Percentiles rank a stretch among this genome's conserved stretches.
These are phyloP conservation scores for Phytophthora melonis DNA, from an alignment of 352 stramenopile genomes.

Conservation along the genomic window DNA sequence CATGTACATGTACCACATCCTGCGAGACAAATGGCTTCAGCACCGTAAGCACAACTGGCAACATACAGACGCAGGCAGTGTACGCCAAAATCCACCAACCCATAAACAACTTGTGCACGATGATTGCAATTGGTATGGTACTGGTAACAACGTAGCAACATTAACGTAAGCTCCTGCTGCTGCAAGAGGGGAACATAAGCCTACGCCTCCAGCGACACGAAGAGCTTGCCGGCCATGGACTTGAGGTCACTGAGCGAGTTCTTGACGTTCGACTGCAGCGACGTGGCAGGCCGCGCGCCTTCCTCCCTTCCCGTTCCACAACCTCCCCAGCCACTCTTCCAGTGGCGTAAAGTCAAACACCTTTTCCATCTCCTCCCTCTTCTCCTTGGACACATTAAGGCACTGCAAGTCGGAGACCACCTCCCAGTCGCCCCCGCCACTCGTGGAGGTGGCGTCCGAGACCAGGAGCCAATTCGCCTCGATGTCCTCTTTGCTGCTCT, in stretches of 20 bases:
- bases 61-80: neutral
- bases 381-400: constrained; percentile 65
- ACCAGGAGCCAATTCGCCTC: constrained; percentile 87
- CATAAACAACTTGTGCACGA: constrained; percentile 13
- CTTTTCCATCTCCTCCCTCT: constrained; percentile 67
- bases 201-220: constrained; percentile 52
- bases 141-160: neutral
- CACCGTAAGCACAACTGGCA: neutral
- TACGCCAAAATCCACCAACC: neutral
- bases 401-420: constrained; percentile 74
- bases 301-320: constrained; percentile 57
- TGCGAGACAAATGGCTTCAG: constrained; percentile 6
- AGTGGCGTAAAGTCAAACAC: constrained; percentile 66
- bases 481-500: constrained; percentile 80
- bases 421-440: constrained; percentile 68
- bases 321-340: constrained; percentile 71
- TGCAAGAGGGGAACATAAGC: neutral
- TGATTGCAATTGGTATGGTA: constrained; percentile 26
- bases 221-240: constrained; percentile 64
- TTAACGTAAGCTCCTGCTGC: constrained; percentile 4
- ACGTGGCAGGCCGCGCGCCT: constrained; percentile 28
- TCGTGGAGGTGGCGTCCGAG: constrained; percentile 66
- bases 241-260: constrained; percentile 69
- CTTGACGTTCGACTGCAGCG: constrained; percentile 60
- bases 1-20: neutral